These are phyloP conservation scores for Phyllachora maydis DNA, from an alignment of 2,329 filamentous ascomycete genomes.

Conservation along the genomic window DNA sequence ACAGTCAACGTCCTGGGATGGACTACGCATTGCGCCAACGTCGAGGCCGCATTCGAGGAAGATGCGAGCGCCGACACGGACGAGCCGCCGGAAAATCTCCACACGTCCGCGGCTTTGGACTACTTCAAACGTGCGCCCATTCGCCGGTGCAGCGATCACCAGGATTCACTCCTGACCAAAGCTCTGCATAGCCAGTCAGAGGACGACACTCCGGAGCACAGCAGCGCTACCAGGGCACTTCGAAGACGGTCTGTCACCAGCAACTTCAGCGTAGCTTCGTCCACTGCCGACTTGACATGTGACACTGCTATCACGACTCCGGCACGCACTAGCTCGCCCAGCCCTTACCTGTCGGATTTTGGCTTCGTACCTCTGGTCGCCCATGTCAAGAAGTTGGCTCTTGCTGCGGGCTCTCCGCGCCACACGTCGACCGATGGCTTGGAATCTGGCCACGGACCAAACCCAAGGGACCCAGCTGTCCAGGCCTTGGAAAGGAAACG, in stretches of 20 bases:
- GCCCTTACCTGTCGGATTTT: constrained; percentile 54
- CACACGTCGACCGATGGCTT: too few species aligned
- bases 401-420: too few species aligned
- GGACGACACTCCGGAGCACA: constrained; percentile 21
- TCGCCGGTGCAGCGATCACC: constrained; percentile 28
- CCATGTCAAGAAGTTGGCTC: too few species aligned
- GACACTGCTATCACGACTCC: constrained; percentile 83
- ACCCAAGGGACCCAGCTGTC: constrained; percentile 30
- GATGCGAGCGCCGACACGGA: constrained; percentile 61
- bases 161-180: constrained; percentile 71
- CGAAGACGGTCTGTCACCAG: constrained; percentile 52
- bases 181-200: constrained; percentile 54
- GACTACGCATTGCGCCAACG: constrained; percentile 19
- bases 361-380: constrained; percentile 18
- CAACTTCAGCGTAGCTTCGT: constrained; percentile 63
- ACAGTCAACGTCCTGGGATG: constrained; percentile 22
- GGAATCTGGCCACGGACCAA: constrained; percentile 5
- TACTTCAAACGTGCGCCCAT: constrained; percentile 26
- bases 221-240: constrained; percentile 14
- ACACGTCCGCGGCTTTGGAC: constrained; percentile 8
- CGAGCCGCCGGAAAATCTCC: constrained; percentile 57
- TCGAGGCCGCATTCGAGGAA: constrained; percentile 23
- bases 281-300: constrained; percentile 83
- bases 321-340: constrained; percentile 70
- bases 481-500: constrained; percentile 57